Evolutionary conservation across 2,329 filamentous ascomycete genomes (phyloP).

Genomic region (Penicillium sp.): DNA sequence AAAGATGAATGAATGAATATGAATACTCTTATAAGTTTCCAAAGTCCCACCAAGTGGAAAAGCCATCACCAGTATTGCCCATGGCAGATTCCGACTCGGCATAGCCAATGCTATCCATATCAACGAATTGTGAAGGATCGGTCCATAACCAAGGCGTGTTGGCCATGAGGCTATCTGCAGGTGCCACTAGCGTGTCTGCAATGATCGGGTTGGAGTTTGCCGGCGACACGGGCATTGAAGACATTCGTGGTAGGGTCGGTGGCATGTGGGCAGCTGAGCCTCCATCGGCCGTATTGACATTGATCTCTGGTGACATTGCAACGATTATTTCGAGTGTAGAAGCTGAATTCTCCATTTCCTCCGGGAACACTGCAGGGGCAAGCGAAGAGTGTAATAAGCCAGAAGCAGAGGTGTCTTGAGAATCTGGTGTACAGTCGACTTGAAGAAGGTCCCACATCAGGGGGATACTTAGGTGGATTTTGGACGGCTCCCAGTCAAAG

Average conservation of each 20-base stretch:
- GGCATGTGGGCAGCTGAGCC: slow-evolving; percentile 48
- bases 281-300: slow-evolving; percentile 49
- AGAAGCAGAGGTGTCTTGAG: slow-evolving; percentile 33
- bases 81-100: slow-evolving; percentile 24
- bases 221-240: slow-evolving; percentile 13
- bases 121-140: slow-evolving; percentile 29
- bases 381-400: slow-evolving; percentile 45
- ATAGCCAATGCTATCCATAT: slow-evolving; percentile 30
- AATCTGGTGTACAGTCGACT: slow-evolving; percentile 42
- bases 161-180: slow-evolving; percentile 33
- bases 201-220: slow-evolving; percentile 1
- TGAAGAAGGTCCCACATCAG: slow-evolving; percentile 53
- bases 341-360: slow-evolving; percentile 33
- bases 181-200: slow-evolving; percentile 29
- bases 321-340: slow-evolving; percentile 47
- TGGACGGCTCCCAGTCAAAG: slow-evolving; percentile 51
- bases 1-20: slow-evolving; percentile 23
- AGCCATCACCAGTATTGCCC: slow-evolving; percentile 28
- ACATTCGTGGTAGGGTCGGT: slow-evolving; percentile 16
- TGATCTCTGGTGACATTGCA: slow-evolving; percentile 49
- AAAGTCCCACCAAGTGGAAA: slow-evolving; percentile 36
- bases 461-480: slow-evolving; percentile 50
- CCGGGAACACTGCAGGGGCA: slow-evolving; percentile 27
- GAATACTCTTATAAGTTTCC: slow-evolving; percentile 30
- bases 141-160: slow-evolving; percentile 36